Evolutionary conservation across 306 rosid species (phyloP).

Genomic region (Rosa rugosa): DNA sequence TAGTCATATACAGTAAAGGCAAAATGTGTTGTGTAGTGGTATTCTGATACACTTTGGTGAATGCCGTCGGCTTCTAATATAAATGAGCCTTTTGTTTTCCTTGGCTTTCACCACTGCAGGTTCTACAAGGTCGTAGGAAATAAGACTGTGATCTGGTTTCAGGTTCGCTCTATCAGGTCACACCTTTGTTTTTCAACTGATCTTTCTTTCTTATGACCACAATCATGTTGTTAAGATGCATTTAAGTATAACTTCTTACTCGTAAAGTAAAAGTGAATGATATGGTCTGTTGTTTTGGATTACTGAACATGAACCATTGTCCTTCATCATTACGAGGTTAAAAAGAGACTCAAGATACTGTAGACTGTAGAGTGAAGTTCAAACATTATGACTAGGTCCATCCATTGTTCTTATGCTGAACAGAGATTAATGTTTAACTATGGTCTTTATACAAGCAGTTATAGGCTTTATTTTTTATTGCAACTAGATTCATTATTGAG

Average conservation of each 20-base stretch:
- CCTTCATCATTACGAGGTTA: no score
- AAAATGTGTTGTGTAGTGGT: neutral
- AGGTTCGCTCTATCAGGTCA: conserved; percentile 98
- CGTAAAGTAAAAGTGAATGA: conserved; percentile 4
- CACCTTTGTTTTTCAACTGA: conserved; percentile 49
- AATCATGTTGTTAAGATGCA: neutral
- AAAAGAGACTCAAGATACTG: no score
- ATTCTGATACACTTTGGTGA: neutral
- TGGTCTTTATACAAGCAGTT: conserved; percentile 11
- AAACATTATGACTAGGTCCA: conserved; percentile 15
- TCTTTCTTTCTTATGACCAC: neutral
- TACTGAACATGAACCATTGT: no score
- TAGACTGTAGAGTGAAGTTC: conserved; percentile 13
- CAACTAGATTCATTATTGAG: conserved; percentile 27
- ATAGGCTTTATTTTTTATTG: conserved; percentile 20
- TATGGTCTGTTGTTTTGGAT: neutral
- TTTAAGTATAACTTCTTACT: conserved; percentile 2
- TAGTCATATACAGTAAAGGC: neutral
- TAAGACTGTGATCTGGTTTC: conserved; percentile 86
- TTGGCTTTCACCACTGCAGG: conserved; percentile 37
- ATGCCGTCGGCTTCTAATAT: neutral
- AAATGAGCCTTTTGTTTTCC: neutral
- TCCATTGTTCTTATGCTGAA: neutral
- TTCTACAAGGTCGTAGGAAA: conserved; percentile 79
- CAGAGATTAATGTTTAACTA: neutral